These are phyloP conservation scores for Lumnitzera littorea DNA, from an alignment of 345 rosid species.

Conservation along the genomic window DNA sequence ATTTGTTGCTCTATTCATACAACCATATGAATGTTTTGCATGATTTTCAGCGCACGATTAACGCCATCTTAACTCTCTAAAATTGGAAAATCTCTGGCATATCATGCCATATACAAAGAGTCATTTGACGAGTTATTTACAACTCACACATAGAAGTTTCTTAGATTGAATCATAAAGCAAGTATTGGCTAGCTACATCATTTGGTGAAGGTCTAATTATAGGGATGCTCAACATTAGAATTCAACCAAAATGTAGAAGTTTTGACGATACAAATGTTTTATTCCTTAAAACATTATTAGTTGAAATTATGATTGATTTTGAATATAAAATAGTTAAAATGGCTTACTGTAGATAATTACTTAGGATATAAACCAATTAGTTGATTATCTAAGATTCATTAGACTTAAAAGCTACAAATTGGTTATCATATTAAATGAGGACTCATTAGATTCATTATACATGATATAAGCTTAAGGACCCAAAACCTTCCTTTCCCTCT, in stretches of 20 bases:
- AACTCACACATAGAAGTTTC: slow-evolving; percentile 30
- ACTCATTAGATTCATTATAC: no score
- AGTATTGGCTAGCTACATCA: slow-evolving; percentile 25
- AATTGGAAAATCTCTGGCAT: slow-evolving; percentile 33
- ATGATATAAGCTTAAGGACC: no score
- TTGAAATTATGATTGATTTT: no score
- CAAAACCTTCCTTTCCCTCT: no score
- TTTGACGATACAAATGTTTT: slow-evolving; percentile 22
- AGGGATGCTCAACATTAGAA: slow-evolving; percentile 28
- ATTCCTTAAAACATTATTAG: slow-evolving; percentile 1
- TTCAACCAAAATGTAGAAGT: slow-evolving; percentile 28
- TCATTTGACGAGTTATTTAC: slow-evolving; percentile 30
- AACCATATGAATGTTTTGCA: slow-evolving; percentile 30
- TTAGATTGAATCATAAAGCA: slow-evolving; percentile 20
- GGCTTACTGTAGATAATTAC: no score
- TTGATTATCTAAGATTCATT: no score
- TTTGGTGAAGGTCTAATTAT: slow-evolving; percentile 24
- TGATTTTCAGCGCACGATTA: slow-evolving; percentile 44
- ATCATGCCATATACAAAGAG: slow-evolving; percentile 24
- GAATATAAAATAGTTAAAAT: no score
- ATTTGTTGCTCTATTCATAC: slow-evolving; percentile 28
- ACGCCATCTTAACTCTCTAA: slow-evolving; percentile 27
- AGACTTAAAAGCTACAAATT: no score
- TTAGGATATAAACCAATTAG: no score
- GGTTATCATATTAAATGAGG: no score